Percentiles rank a stretch among this genome's conserved stretches.
Conservation (phyloP, 352 stramenopile species). For the Phytophthora tubulina region DNA sequence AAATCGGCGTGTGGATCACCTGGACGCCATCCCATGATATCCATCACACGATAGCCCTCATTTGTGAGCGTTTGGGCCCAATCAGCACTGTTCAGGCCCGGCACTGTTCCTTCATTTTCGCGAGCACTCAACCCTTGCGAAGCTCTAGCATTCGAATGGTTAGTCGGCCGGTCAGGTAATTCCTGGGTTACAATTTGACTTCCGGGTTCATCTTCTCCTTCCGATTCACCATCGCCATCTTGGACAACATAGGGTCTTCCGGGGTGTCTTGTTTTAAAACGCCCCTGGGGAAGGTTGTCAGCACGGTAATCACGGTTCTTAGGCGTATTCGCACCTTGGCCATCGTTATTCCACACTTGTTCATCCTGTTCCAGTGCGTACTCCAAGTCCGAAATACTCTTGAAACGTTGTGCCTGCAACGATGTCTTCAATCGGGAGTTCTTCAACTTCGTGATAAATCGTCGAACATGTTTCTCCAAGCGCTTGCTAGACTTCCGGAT, state of each 20-base stretch:
- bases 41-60: background rate
- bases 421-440: background rate
- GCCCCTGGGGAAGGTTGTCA: background rate
- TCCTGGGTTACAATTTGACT: background rate
- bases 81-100: too few species aligned
- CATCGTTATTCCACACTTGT: background rate
- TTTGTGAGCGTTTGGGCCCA: background rate
- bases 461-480: background rate
- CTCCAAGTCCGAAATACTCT: background rate
- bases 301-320: background rate
- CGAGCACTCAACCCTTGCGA: too few species aligned
- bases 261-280: background rate
- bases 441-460: constrained; percentile 3
- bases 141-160: too few species aligned
- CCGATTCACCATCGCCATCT: background rate
- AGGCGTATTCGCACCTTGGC: background rate
- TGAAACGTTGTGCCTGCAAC: constrained; percentile 1
- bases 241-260: background rate
- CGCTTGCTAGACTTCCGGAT: background rate
- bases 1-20: background rate
- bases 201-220: background rate
- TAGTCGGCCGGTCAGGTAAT: too few species aligned
- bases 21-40: background rate
- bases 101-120: too few species aligned
- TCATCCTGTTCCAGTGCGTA: background rate